Base-by-base conservation (phyloP, 345 rosid species). In the Gossypium bickii region DNA sequence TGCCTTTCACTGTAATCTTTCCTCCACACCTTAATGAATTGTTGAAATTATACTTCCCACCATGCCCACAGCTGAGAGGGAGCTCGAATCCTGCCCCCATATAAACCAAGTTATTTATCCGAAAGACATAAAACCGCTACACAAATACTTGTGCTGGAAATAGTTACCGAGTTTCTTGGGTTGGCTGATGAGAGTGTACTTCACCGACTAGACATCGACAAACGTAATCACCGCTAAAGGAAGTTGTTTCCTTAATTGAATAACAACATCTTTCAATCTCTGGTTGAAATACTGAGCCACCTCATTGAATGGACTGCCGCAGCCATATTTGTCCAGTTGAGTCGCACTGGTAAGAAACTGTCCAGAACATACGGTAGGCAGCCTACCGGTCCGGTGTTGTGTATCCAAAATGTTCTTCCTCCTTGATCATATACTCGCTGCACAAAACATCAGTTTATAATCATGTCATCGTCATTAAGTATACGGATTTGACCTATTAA, bases 331-430 rank as follows among this genome's bases (percentile, higher is more conserved):
- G 67, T 93, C 97, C n/a, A 90, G 80, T 9, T 81, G 82, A 11
- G 88, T 77, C 7, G 82, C 80, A 57, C 73, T 66, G 29, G 83
- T 47, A 1, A 89, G 92, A 38, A 89, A 58, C 89, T 74, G 12
- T 88, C 94, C 15, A 87, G 74, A 4, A 85, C 89, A 73, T 86
- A 91, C 0, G 97, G 63, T 45, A 91, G 81, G 76, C 97, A 91
- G 27, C 93, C 97, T 7, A 81, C 80, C 1, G 93, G 96, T n/a
- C 88, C 91, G 8, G 91, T 90, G 65, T 84, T 90, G 71, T 90
- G 95, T 52, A 90, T 83, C 95, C 93, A 89, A 13, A 90, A 87
- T 43, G 58, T 59, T 72, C 90, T 78, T 43, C 91, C 90, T 79
- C 91, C 93, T 24, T 64, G 76, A 5, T 63, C 69, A 74, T 88